A percentile compares a stretch with the other conserved stretches of the same genome.
Evolutionary conservation across 164 flowering plant species (phyloP).

Genomic region (Protea cynaroides): DNA sequence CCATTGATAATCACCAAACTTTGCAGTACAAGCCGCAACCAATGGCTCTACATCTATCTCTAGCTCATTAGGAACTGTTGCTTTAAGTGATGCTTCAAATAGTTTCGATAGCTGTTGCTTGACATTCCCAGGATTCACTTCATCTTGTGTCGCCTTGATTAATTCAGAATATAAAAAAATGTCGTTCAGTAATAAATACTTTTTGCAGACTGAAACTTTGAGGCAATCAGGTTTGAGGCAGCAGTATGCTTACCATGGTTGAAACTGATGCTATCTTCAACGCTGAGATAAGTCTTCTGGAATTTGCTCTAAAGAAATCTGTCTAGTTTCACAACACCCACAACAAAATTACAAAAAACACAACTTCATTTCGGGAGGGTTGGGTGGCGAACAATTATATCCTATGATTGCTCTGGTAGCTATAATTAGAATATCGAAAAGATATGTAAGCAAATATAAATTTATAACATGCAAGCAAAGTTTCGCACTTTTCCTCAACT

Average conservation of each 20-base stretch:
- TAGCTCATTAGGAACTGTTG: conserved; percentile 13
- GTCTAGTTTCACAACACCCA: conserved; percentile 41
- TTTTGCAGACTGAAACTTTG: not conserved
- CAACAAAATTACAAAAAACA: conserved; percentile 7
- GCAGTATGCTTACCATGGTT: conserved; percentile 38
- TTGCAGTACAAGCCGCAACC: no score
- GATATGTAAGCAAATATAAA: no score
- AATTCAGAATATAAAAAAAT: not conserved
- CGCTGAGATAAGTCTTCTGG: conserved; percentile 29
- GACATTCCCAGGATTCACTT: conserved; percentile 38
- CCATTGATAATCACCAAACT: conserved; percentile 32
- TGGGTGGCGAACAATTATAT: no score
- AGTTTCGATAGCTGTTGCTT: conserved; percentile 56
- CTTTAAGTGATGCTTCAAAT: conserved; percentile 51
- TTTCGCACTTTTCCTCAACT: no score
- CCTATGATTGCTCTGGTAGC: no score
- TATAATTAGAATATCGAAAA: no score
- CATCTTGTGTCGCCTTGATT: no score
- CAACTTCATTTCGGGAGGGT: no score
- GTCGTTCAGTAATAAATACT: not conserved
- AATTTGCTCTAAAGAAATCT: conserved; percentile 36
- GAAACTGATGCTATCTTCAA: conserved; percentile 23
- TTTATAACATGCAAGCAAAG: no score
- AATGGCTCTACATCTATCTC: no score
- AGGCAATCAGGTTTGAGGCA: no score